Conservation (phyloP, 208 protist genomes). For the Spongospora subterranea region DNA sequence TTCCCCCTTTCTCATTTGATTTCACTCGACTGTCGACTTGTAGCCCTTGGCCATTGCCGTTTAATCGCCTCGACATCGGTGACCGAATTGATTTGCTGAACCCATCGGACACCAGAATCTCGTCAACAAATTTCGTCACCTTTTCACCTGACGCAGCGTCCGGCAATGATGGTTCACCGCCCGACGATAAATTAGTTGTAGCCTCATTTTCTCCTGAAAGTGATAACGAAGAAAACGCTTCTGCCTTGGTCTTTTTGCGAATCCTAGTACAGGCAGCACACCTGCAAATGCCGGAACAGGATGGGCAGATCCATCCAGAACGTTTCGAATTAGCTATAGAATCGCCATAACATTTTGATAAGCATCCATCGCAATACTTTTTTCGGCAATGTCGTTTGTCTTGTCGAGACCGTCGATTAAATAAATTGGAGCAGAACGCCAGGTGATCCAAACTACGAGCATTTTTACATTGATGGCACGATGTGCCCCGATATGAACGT, state of each 20-base stretch:
- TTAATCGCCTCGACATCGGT: not conserved
- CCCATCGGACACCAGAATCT: not conserved
- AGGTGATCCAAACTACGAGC: constrained; percentile 43
- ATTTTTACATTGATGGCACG: constrained; percentile 50
- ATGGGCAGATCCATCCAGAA: constrained; percentile 47
- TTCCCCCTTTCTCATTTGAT: too few species aligned
- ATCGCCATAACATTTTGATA: constrained; percentile 47
- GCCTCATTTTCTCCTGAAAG: not conserved
- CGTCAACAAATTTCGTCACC: not conserved
- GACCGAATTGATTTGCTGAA: not conserved
- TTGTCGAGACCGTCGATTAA: constrained; percentile 19
- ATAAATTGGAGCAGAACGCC: constrained; percentile 49
- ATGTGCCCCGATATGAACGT: constrained; percentile 43
- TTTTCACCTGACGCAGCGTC: not conserved
- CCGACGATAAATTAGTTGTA: not conserved
- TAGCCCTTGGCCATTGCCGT: too few species aligned
- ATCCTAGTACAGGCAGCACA: constrained; percentile 25
- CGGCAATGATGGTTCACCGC: not conserved
- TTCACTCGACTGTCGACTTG: too few species aligned
- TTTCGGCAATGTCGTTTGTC: constrained; percentile 43
- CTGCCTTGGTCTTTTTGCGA: not conserved
- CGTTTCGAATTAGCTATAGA: constrained; percentile 14
- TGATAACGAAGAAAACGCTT: not conserved
- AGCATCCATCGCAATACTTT: constrained; percentile 50
- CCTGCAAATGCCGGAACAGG: constrained; percentile 41